Evolutionary conservation across 1,284 basidiomycete genomes (phyloP).

Genomic region (Entoloma clypeatum): DNA sequence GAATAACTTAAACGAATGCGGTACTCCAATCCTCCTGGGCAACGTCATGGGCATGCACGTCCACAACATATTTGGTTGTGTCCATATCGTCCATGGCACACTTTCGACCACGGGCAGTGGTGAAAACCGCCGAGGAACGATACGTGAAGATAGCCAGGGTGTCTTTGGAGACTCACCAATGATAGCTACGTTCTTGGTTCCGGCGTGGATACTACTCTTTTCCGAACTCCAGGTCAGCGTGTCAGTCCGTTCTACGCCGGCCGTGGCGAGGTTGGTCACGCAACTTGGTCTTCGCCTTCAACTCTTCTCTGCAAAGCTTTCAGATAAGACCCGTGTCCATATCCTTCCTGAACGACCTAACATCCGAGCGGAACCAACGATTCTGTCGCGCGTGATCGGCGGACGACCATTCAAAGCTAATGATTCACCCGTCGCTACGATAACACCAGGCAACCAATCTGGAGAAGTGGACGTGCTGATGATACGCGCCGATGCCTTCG

Average conservation of each 20-base stretch:
- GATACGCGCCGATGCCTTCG: too few relatives aligned
- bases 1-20: conserved; percentile 22
- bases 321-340: conserved; percentile 30
- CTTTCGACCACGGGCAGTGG: conserved; percentile 20
- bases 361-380: conserved; percentile 19
- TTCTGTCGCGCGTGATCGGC: neutral
- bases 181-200: conserved; percentile 36
- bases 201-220: conserved; percentile 32
- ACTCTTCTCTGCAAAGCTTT: conserved; percentile 30
- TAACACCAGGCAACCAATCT: too few relatives aligned
- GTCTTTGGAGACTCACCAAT: conserved; percentile 32
- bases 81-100: conserved; percentile 36
- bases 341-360: conserved; percentile 28
- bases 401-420: neutral
- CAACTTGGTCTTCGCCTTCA: conserved; percentile 25
- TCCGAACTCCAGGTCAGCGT: conserved; percentile 24
- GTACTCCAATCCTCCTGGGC: conserved; percentile 38
- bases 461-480: too few relatives aligned
- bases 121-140: conserved; percentile 25
- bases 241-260: conserved; percentile 22
- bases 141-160: conserved; percentile 29
- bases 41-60: conserved; percentile 21
- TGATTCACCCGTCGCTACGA: too few relatives aligned
- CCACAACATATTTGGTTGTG: conserved; percentile 34
- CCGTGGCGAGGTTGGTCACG: conserved; percentile 8